Evolutionary conservation across 768 basidiomycete species (phyloP), one percentile per base, ranked within the genome.

Genomic region (Omphalotus guepiniiformis): DNA sequence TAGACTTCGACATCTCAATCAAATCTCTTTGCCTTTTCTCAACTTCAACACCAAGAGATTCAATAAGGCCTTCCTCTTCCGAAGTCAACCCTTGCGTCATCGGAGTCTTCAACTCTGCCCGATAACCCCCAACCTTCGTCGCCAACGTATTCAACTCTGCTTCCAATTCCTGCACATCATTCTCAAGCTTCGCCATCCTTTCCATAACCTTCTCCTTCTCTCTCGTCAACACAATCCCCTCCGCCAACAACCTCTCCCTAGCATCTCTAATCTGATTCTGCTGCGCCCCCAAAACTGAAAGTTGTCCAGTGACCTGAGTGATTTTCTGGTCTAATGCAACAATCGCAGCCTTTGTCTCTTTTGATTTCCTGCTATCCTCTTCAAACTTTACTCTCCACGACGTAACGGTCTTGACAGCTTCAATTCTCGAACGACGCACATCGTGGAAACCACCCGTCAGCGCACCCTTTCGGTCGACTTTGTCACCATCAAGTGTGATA

Each of bases 381-480:
- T 87, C 83, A 52, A 76, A 83, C 57, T 86, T 88, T 0, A 70
- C 63, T 28, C 83, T 76, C 90, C 93, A 95, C 2, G 70, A 74
- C 51, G 80, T 79, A 35, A 94, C 82, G 41, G 70, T 74, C 57
- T 83, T 84, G 63, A 95, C 85, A 0, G 80, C 88, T 56, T 97
- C 94, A 45, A 98, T 83, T 12, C 96, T 81, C 7, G 92, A 94
- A 38, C 90, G 76, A 9, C 90, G 82, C 21, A 93, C 74, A 63
- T 98, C 96, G 63, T 97, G 89, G 66, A 89, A 99, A 1, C 96
- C 96, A 47, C 96, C 96, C 0, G 94, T 98, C 39, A 99, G 68
- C 2, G 94, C 84, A 52, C 96, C 96, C 62, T 95, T 97, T 42
- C 93, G 80, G 63, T 99, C 96, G 44, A 95, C 93, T 60, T 92